Percentiles rank a stretch among this genome's conserved stretches.
Conservation (phyloP, 306 rosid species). For the Vigna hirtella region DNA sequence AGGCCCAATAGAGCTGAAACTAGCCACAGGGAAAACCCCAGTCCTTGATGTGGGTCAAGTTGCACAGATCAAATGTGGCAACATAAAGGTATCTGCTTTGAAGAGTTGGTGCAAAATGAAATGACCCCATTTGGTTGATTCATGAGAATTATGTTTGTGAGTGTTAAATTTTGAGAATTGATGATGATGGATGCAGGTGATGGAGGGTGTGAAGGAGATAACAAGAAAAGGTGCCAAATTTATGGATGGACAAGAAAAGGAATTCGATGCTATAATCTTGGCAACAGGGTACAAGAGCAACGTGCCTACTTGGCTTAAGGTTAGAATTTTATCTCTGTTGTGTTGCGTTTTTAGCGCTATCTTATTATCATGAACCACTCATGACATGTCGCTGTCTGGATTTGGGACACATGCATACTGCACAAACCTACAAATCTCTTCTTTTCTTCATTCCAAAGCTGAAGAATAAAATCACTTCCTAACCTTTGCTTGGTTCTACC, state of each 20-base stretch:
- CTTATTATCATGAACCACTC: conserved; percentile 59
- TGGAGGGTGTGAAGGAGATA: conserved; percentile 86
- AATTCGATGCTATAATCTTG: conserved; percentile 85
- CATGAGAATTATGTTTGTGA: background rate
- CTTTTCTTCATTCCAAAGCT: conserved; percentile 77
- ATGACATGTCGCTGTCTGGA: conserved; percentile 59
- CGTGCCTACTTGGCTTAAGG: conserved; percentile 98
- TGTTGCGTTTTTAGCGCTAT: conserved; percentile 53
- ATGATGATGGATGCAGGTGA: conserved; percentile 50
- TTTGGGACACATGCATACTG: conserved; percentile 55
- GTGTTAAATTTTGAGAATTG: background rate
- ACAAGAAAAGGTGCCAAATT: conserved; percentile 85
- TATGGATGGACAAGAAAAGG: conserved; percentile 85
- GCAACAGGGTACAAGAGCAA: conserved; percentile 99
- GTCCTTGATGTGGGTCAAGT: conserved; percentile 91
- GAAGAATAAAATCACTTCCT: conserved; percentile 60
- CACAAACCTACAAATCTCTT: conserved; percentile 63
- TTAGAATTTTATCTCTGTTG: conserved; percentile 39
- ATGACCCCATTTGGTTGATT: background rate
- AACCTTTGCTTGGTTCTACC: conserved; percentile 34
- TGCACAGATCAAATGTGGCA: conserved; percentile 70
- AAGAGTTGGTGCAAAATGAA: background rate
- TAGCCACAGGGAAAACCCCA: conserved; percentile 87
- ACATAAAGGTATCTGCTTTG: conserved; percentile 64
- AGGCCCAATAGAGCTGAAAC: conserved; percentile 89